Evolutionary conservation across 768 basidiomycete genomes (phyloP).

Genomic region (Calocera cornea): DNA sequence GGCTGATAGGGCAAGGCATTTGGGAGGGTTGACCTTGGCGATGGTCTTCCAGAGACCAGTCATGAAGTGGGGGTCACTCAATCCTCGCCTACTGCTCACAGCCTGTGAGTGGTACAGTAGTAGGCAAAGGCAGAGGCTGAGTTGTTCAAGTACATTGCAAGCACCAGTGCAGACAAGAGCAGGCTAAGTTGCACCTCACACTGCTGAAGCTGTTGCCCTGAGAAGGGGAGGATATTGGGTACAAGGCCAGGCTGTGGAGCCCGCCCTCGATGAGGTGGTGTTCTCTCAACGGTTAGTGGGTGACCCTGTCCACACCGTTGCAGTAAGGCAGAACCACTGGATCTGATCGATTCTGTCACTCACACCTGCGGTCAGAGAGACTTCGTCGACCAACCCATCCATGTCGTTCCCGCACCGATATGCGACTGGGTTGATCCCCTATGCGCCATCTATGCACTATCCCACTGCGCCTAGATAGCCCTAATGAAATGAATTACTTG

Average conservation of each 20-base stretch:
- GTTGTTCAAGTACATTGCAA: neutral
- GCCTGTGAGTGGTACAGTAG: no score
- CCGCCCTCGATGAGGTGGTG: neutral
- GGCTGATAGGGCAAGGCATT: no score
- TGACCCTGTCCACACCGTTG: constrained; percentile 34
- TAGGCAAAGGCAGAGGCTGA: constrained; percentile 28
- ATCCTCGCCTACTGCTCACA: no score
- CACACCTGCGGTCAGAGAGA: constrained; percentile 48
- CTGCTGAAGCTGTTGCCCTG: constrained; percentile 6
- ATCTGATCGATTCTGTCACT: constrained; percentile 70
- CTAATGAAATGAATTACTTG: no score
- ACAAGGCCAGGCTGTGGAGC: neutral
- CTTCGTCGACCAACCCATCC: constrained; percentile 36
- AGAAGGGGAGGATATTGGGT: neutral
- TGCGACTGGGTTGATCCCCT: no score
- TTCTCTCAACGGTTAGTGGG: constrained; percentile 8
- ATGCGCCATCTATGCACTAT: no score
- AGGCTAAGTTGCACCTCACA: neutral
- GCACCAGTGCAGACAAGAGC: neutral
- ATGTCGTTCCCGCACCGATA: no score
- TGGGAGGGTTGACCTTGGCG: no score
- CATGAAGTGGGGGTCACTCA: no score
- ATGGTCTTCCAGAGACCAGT: no score
- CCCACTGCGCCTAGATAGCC: no score
- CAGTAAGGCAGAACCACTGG: constrained; percentile 38